A percentile compares a stretch with the other conserved stretches of the same genome.
Conservation (phyloP, 305 asterid genomes). For the Fraxinus platypoda region DNA sequence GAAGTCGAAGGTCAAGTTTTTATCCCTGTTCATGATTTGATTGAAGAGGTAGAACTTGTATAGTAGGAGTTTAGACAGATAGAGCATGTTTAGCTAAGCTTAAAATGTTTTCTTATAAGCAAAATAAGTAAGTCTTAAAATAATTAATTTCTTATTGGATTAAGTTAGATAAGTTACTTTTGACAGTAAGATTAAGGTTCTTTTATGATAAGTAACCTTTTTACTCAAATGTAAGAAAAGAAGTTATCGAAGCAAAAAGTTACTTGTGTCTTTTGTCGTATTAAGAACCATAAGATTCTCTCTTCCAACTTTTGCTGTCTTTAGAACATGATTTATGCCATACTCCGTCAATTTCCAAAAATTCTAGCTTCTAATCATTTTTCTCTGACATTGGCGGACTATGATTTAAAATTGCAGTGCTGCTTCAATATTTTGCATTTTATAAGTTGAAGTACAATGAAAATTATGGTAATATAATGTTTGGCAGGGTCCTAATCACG, state of each 20-base stretch:
- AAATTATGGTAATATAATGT: background rate
- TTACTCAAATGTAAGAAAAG: background rate
- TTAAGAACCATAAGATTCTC: background rate
- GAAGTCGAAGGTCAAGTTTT: background rate
- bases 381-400: background rate
- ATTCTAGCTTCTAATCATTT: background rate
- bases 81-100: background rate
- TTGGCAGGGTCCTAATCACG: background rate
- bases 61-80: background rate
- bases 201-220: background rate
- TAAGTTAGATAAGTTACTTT: background rate
- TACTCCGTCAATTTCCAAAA: background rate
- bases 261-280: background rate
- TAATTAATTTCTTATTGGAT: background rate
- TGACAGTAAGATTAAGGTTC: background rate
- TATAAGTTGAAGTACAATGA: background rate
- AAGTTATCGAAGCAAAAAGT: background rate
- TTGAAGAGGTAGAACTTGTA: constrained; percentile 1
- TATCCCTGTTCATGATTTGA: constrained; percentile 13
- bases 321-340: background rate
- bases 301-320: background rate
- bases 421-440: background rate
- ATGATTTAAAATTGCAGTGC: background rate
- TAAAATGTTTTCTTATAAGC: background rate
- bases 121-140: background rate